Conservation (phyloP, 108 stramenopile species). For the Nannochloropsis gaditana region DNA sequence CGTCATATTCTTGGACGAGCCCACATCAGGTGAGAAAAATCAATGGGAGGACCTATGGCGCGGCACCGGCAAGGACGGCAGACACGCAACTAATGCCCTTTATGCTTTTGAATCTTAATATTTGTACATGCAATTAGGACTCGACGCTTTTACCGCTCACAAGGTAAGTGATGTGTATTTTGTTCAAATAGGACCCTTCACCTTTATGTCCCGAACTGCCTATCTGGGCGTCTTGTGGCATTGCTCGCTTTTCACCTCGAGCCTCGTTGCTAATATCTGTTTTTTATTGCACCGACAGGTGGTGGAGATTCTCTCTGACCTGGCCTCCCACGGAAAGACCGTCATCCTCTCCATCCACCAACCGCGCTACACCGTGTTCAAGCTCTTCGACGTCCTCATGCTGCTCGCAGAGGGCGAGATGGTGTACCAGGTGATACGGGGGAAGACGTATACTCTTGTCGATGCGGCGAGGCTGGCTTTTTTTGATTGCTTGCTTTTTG, state of each 20-base stretch:
- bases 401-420: constrained; percentile 54
- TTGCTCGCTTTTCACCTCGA: no score
- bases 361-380: constrained; percentile 57
- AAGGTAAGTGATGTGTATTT: neutral
- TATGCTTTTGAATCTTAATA: no score
- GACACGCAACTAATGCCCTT: no score
- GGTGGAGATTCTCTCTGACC: neutral
- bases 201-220: no score
- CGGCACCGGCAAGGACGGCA: no score
- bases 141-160: neutral
- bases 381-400: constrained; percentile 60
- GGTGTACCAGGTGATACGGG: constrained; percentile 34
- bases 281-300: neutral
- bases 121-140: neutral
- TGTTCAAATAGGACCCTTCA: no score
- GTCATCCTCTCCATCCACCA: constrained; percentile 61
- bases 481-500: no score
- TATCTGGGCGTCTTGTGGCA: no score
- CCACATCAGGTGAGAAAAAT: constrained; percentile 16
- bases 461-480: no score
- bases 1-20: constrained; percentile 58
- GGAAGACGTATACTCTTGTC: no score
- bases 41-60: no score
- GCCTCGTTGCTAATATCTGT: no score
- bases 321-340: constrained; percentile 19